Percentiles rank a stretch among this genome's conserved stretches.
Conservation (phyloP, 1,284 basidiomycete species). For the Porodaedalea pini region DNA sequence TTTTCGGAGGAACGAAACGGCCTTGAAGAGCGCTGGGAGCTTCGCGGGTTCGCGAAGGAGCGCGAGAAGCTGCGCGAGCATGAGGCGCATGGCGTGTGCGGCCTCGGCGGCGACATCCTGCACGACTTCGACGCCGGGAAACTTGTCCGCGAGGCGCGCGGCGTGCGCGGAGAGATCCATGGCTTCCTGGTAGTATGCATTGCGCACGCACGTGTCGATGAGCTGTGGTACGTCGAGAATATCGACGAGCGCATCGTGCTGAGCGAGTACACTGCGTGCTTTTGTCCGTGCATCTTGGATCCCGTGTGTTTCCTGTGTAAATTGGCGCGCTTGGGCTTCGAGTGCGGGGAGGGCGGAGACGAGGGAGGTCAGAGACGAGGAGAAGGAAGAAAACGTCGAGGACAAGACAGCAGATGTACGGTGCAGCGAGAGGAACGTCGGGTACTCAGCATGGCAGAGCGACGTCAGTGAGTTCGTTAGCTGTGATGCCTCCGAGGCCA, state of each 20-base stretch:
- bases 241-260: conserved; percentile 88
- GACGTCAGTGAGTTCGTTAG: conserved; percentile 84
- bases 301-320: conserved; percentile 52
- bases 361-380: conserved; percentile 63
- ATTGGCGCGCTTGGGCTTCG: conserved; percentile 64
- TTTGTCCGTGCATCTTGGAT: conserved; percentile 66
- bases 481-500: conserved; percentile 78
- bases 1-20: conserved; percentile 78
- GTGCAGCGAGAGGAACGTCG: conserved; percentile 83
- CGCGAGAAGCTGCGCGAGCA: conserved; percentile 74
- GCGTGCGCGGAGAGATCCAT: conserved; percentile 78
- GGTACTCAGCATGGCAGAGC: conserved; percentile 84
- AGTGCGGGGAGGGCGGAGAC: conserved; percentile 69
- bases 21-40: conserved; percentile 85
- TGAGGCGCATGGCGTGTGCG: conserved; percentile 66
- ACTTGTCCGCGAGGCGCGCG: conserved; percentile 39
- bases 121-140: conserved; percentile 42
- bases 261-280: conserved; percentile 79
- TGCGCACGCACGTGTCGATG: conserved; percentile 88
- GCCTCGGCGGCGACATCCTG: conserved; percentile 69
- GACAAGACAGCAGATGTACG: conserved; percentile 66
- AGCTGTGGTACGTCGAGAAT: conserved; percentile 86
- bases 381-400: conserved; percentile 58
- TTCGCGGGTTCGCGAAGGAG: conserved; percentile 83
- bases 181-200: conserved; percentile 88